Percentiles rank a stretch among this genome's conserved stretches.
Evolutionary conservation across 2,329 filamentous ascomycete genomes (phyloP).

Genomic region (Mycosphaerella sp.): DNA sequence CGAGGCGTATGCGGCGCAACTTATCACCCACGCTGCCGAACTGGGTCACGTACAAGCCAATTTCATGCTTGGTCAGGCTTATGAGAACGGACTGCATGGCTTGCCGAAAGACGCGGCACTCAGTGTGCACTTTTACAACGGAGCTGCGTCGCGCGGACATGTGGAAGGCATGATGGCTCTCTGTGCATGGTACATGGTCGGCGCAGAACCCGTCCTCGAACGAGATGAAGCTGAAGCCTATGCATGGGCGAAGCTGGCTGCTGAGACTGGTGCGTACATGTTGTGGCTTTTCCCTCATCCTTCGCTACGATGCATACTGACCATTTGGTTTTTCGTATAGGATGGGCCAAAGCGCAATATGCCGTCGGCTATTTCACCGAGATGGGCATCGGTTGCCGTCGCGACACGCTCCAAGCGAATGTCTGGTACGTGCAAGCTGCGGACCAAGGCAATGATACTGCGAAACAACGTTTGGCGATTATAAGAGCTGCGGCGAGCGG

Average conservation of each 20-base stretch:
- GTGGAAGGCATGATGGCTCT: constrained; percentile 93
- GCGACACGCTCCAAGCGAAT: constrained; percentile 93
- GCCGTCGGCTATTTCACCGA: constrained; percentile 96
- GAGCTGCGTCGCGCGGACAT: constrained; percentile 77
- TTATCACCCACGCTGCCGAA: constrained; percentile 92
- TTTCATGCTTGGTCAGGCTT: constrained; percentile 88
- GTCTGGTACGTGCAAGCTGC: constrained; percentile 98
- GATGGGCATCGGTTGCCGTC: constrained; percentile 92
- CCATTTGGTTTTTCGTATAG: constrained; percentile 37
- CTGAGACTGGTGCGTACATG: constrained; percentile 67
- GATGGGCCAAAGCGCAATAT: constrained; percentile 70
- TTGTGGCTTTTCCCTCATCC: too few relatives aligned
- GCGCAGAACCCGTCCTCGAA: constrained; percentile 82
- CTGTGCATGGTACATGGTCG: constrained; percentile 97
- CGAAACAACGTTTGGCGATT: constrained; percentile 76
- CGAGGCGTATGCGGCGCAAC: constrained; percentile 79
- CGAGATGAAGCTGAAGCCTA: constrained; percentile 96
- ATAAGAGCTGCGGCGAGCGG: constrained; percentile 76
- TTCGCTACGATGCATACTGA: not conserved
- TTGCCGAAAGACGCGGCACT: constrained; percentile 88
- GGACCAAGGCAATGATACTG: constrained; percentile 82
- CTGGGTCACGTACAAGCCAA: constrained; percentile 81
- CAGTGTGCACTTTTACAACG: constrained; percentile 96
- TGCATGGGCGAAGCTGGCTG: constrained; percentile 86
- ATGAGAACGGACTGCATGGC: constrained; percentile 81